phyloP scores from a whole-genome alignment of 805 yeast genomes.

The Metschnikowia bowlesiae region DNA sequence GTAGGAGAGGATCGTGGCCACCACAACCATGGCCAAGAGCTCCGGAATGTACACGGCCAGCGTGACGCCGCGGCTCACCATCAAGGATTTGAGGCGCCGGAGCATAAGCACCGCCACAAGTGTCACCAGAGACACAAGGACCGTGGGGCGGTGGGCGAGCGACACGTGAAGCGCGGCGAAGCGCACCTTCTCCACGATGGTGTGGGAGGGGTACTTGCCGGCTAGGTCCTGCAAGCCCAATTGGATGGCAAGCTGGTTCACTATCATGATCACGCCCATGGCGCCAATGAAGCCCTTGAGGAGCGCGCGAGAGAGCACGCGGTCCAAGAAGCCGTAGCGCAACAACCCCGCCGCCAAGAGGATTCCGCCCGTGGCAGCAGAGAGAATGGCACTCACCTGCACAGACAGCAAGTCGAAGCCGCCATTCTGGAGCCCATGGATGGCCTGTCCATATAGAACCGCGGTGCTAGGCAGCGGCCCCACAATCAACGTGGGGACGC shows the following conservation, averaged over 20 bases:
- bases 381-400: slow-evolving; percentile 19
- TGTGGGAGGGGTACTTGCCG: not conserved
- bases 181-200: slow-evolving; percentile 10
- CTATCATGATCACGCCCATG: slow-evolving; percentile 77
- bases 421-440: slow-evolving; percentile 36
- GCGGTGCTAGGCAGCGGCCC: slow-evolving; percentile 92
- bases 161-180: slow-evolving; percentile 7
- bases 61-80: slow-evolving; percentile 14
- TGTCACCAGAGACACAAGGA: slow-evolving; percentile 19
- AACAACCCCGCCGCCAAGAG: slow-evolving; percentile 37
- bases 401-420: slow-evolving; percentile 35
- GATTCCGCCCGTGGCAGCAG: slow-evolving; percentile 17
- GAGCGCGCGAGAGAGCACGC: slow-evolving; percentile 70
- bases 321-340: slow-evolving; percentile 83
- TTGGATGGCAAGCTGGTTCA: slow-evolving; percentile 49
- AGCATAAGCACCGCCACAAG: slow-evolving; percentile 20
- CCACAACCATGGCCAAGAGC: slow-evolving; percentile 27
- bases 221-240: slow-evolving; percentile 24
- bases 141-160: slow-evolving; percentile 8
- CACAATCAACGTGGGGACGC: slow-evolving; percentile 84
- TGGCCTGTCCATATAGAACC: slow-evolving; percentile 73
- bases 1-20: slow-evolving; percentile 26
- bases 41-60: slow-evolving; percentile 29
- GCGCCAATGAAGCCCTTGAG: slow-evolving; percentile 82
- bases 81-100: slow-evolving; percentile 17